Base-by-base conservation (phyloP, 306 rosid species). In the Citrullus mucosospermus region DNA sequence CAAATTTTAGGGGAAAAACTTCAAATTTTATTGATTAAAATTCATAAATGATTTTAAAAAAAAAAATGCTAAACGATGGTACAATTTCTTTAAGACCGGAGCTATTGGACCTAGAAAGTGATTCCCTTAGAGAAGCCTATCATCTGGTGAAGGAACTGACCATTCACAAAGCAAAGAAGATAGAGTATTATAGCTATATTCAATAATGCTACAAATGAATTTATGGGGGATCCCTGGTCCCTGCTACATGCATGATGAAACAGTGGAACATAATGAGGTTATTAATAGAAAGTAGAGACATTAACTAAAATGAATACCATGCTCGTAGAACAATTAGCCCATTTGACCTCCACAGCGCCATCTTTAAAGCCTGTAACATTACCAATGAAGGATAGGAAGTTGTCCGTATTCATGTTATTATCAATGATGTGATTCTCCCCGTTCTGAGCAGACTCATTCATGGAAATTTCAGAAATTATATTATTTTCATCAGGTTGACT, bases 261-360 rank as follows among this genome's bases (percentile, higher is more conserved):
- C 20, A 48, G 41, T 22, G 59, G 15, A 71, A 48, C 58, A 71
- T 11, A 44, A 13, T 9, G 73, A 66, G 48, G 9, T 41, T n/a
- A 20, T 17, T n/a, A 68, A 43, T 36, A 69, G 10, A 48, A 30
- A 48, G 58, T 72, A 74, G 36, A 75, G n/a, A 75, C 65, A 36
- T 72, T 30, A 57, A 56, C 36, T 34, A 63, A 69, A 53, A 58
- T n/a, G 65, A 20, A 80, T 91, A 91, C 99, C 98, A 83, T 86
- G 83, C 91, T 83, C 72, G 83, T 85, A 62, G 84, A 81, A 82
- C 96, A 97, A 71, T 82, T 84, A 70, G 97, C 98, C 99, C 99
- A 96, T 90, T 82, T 90, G 84, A 96, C 97, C 86, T 91, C 97
- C 78, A 96, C 93, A 16, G 80, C 70, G 56, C 98, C 99, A 81